phyloP scores from a whole-genome alignment of 2,329 filamentous ascomycete genomes.

The Exophiala oligosperma region DNA sequence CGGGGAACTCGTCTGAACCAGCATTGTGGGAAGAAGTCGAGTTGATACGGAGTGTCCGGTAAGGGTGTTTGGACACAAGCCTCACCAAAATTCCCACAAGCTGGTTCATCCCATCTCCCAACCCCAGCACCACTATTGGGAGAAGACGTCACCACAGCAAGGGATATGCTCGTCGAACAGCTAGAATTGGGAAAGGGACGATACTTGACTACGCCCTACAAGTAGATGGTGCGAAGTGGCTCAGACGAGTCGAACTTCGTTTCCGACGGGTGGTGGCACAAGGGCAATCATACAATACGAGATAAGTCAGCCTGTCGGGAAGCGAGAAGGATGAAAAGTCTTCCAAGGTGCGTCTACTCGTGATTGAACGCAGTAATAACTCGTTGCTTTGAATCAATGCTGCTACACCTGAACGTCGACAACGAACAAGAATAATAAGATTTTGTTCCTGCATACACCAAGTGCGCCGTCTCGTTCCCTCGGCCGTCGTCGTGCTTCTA shows the following conservation, averaged over 20 bases:
- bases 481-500: not conserved
- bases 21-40: not conserved
- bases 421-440: not conserved
- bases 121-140: not conserved
- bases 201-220: not conserved
- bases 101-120: not conserved
- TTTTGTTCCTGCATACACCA: constrained; percentile 3
- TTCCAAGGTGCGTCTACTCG: not conserved
- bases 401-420: not conserved
- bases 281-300: not conserved
- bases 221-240: constrained; percentile 16
- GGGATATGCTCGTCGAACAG: not conserved
- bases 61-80: constrained; percentile 13
- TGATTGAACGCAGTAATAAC: not conserved
- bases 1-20: constrained; percentile 1
- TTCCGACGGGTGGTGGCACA: constrained; percentile 15
- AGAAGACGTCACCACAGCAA: not conserved
- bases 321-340: not conserved
- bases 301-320: not conserved
- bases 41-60: not conserved
- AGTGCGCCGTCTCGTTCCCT: not conserved
- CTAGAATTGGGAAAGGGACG: not conserved
- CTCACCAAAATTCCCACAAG: constrained; percentile 4
- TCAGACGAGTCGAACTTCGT: constrained; percentile 11
- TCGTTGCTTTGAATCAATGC: not conserved